phyloP scores from a whole-genome alignment of 768 basidiomycete genomes.

The Termitomyces sp. region DNA sequence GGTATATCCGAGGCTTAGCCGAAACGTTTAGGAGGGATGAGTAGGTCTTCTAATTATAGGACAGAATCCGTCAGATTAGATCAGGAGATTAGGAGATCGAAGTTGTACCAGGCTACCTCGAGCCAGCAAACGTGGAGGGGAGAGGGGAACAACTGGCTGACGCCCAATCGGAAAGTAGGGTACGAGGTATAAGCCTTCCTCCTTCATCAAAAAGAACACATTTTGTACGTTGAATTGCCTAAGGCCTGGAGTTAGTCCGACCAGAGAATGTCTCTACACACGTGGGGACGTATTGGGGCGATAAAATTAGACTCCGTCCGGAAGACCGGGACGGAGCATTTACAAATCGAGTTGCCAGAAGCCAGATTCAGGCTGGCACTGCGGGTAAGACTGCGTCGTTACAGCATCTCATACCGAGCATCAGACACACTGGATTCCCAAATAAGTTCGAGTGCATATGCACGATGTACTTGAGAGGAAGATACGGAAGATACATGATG shows the following conservation, averaged over 20 bases:
- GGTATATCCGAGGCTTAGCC: conserved; percentile 2
- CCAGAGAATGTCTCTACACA: not conserved
- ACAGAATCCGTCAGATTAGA: not conserved
- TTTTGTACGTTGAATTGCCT: not conserved
- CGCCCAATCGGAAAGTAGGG: not conserved
- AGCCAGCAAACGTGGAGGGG: not conserved
- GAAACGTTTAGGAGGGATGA: not conserved
- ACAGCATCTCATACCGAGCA: not conserved
- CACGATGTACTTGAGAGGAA: not conserved
- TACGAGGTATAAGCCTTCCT: not conserved
- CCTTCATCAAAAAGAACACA: not conserved
- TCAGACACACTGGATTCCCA: not conserved
- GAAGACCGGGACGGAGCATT: not conserved
- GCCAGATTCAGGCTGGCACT: no score
- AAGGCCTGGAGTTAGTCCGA: not conserved
- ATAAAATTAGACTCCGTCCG: not conserved
- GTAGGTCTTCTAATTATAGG: not conserved
- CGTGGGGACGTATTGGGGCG: not conserved
- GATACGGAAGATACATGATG: not conserved
- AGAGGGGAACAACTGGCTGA: not conserved
- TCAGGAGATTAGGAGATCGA: not conserved
- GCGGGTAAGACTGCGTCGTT: no score
- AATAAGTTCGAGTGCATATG: not conserved
- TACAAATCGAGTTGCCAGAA: not conserved
- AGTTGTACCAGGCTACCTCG: no score